phyloP scores from a whole-genome alignment of 805 yeast species.

The Starmerella sp. region DNA sequence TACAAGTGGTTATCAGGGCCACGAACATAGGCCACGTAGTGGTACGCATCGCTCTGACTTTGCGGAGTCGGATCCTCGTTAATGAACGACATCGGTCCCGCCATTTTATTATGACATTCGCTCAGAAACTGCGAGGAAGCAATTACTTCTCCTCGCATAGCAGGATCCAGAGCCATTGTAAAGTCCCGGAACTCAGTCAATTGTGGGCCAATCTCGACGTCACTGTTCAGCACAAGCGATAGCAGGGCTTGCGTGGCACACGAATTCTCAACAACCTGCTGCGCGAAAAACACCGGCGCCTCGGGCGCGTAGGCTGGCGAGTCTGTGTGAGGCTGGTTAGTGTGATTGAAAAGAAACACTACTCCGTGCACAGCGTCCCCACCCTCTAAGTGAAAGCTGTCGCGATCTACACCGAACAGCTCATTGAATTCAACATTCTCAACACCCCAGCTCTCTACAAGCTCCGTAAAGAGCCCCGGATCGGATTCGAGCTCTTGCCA shows the following conservation, averaged over 20 bases:
- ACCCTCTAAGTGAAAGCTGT: conserved; percentile 19
- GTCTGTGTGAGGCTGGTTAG: conserved; percentile 29
- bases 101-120: conserved; percentile 49
- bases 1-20: conserved; percentile 36
- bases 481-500: conserved; percentile 20
- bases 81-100: conserved; percentile 42
- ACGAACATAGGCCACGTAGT: conserved; percentile 46
- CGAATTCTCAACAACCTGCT: conserved; percentile 54
- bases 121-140: conserved; percentile 49
- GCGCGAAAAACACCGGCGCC: conserved; percentile 43
- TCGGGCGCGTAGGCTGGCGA: conserved; percentile 18
- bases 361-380: conserved; percentile 43
- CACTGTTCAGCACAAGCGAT: conserved; percentile 41
- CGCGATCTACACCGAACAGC: conserved; percentile 42
- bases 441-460: conserved; percentile 46
- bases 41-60: conserved; percentile 42
- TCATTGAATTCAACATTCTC: conserved; percentile 47
- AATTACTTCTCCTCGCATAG: conserved; percentile 49
- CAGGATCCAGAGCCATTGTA: conserved; percentile 43
- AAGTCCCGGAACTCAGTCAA: conserved; percentile 40
- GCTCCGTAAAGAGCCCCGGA: conserved; percentile 51
- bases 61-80: conserved; percentile 31
- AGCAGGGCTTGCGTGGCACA: conserved; percentile 67
- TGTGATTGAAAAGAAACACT: conserved; percentile 51
- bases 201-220: conserved; percentile 39